Evolutionary conservation across 306 rosid species (phyloP), one percentile per base, ranked within the genome.

Genomic region (Calophaca sinica): DNA sequence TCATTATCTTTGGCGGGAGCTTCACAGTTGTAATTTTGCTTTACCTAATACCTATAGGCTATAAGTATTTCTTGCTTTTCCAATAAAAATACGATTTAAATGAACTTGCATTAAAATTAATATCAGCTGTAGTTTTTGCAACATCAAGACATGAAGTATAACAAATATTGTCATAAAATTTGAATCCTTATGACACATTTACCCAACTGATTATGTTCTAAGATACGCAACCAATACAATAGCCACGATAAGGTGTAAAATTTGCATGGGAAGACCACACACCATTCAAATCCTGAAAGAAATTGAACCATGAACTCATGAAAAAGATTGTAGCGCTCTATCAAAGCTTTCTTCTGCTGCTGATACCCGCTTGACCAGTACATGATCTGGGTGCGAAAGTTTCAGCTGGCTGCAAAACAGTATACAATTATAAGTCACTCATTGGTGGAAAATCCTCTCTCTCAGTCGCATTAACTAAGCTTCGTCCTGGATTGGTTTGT

Each of bases 261-360:
- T 79, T 55, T 73, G 78, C 73, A 83, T 31, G 58, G 72, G 81
- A 58, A 77, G 78, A 63, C 75, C 64, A 36, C 80, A 80, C 77
- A 81, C 13, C 51, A 79, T 76, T 78, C 73, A 51, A 71, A 78
- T 80, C 77, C 20, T 28, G 38, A 66, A 77, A 59, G 50, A 79
- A n/a, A 66, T 50, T 9, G 45, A 53, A 42, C 58, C 78, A 55
- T 53, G 12, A 38, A 73, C 79, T 79, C 83, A 66, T 82, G 84
- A 90, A 62, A 87, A 91, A 76, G 88, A 88, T 12, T 96, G 99
- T 63, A 90, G 80, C 12, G 99, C 98, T 74, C 91, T 85, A 70
- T 96, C 96, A 68, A 96, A 90, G 87, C 87, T 84, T 86, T 89
- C 98, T 81, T 96, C 99, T 2, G 99, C 98, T 9, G 83, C 32